Evolutionary conservation across 371 early-diverging fungal species (phyloP).

Genomic region (Chytridium lagenaria): DNA sequence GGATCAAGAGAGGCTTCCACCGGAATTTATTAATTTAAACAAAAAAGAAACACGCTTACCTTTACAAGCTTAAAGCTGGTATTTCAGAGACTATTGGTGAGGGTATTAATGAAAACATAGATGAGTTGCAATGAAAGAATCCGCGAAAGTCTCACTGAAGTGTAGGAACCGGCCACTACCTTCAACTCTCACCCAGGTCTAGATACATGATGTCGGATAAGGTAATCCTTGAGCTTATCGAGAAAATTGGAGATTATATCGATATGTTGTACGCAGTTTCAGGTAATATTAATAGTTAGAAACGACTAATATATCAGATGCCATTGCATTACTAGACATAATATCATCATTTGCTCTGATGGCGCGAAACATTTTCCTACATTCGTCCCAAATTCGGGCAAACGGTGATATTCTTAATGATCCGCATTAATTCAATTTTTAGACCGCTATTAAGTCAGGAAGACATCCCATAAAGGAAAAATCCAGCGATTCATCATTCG

Average conservation of each 20-base stretch:
- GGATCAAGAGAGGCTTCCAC: slow-evolving; percentile 28
- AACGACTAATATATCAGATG: slow-evolving; percentile 53
- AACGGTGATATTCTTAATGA: slow-evolving; percentile 50
- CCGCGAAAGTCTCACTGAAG: slow-evolving; percentile 71
- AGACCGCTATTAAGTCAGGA: slow-evolving; percentile 72
- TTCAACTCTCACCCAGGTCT: background rate
- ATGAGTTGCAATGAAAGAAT: slow-evolving; percentile 81
- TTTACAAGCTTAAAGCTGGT: slow-evolving; percentile 84
- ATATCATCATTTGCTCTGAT: slow-evolving; percentile 69
- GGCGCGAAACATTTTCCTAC: slow-evolving; percentile 28
- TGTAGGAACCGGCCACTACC: slow-evolving; percentile 47
- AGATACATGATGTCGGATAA: slow-evolving; percentile 46
- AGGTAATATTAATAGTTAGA: background rate
- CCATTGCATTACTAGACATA: slow-evolving; percentile 84
- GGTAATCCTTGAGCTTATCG: slow-evolving; percentile 67
- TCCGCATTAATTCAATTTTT: background rate
- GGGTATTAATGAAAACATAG: no score
- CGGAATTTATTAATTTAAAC: slow-evolving; percentile 64
- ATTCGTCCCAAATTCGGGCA: slow-evolving; percentile 84
- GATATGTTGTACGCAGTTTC: slow-evolving; percentile 74
- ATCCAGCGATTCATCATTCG: slow-evolving; percentile 27
- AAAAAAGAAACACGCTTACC: slow-evolving; percentile 63
- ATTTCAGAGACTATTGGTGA: no score
- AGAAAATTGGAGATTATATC: slow-evolving; percentile 65
- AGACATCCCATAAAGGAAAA: slow-evolving; percentile 84